Conservation (phyloP, 2,329 filamentous ascomycete species). For the Paecilomyces dactylethromorphus region DNA sequence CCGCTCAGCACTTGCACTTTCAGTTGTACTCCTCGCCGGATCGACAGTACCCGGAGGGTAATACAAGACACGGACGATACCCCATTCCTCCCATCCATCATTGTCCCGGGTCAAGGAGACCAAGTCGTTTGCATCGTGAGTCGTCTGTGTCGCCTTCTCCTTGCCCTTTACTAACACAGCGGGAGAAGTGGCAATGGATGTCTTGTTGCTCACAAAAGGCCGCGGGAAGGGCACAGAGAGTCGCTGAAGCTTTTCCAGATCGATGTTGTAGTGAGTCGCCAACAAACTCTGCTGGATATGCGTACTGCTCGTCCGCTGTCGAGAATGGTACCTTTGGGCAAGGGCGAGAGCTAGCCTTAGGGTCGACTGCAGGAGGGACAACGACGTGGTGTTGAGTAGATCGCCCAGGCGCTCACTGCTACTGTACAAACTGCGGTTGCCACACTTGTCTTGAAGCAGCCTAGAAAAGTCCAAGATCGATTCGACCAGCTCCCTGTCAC, state of each 20-base stretch:
- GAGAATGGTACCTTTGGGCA: constrained; percentile 85
- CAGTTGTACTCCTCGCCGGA: constrained; percentile 24
- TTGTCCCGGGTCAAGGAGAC: constrained; percentile 61
- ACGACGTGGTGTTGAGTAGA: constrained; percentile 78
- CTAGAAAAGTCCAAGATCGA: constrained; percentile 77
- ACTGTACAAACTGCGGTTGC: constrained; percentile 91
- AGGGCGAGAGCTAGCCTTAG: constrained; percentile 78
- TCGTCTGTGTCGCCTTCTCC: constrained; percentile 54
- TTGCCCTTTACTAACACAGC: constrained; percentile 63
- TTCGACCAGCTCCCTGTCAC: constrained; percentile 74
- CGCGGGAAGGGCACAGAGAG: constrained; percentile 78
- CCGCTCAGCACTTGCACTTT: constrained; percentile 20
- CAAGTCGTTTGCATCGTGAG: constrained; percentile 76
- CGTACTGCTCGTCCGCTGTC: constrained; percentile 64
- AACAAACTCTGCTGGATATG: constrained; percentile 68
- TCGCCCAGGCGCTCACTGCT: constrained; percentile 87
- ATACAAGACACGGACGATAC: constrained; percentile 72
- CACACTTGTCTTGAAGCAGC: constrained; percentile 86
- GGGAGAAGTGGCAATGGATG: constrained; percentile 47
- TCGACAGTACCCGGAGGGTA: constrained; percentile 47
- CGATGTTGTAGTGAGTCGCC: constrained; percentile 72
- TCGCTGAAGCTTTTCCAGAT: constrained; percentile 72
- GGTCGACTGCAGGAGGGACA: constrained; percentile 69
- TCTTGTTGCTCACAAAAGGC: constrained; percentile 49
- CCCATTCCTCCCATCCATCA: constrained; percentile 66